Evolutionary conservation across 129 eudicot species (phyloP).

Genomic region (Artemisia tridentata): DNA sequence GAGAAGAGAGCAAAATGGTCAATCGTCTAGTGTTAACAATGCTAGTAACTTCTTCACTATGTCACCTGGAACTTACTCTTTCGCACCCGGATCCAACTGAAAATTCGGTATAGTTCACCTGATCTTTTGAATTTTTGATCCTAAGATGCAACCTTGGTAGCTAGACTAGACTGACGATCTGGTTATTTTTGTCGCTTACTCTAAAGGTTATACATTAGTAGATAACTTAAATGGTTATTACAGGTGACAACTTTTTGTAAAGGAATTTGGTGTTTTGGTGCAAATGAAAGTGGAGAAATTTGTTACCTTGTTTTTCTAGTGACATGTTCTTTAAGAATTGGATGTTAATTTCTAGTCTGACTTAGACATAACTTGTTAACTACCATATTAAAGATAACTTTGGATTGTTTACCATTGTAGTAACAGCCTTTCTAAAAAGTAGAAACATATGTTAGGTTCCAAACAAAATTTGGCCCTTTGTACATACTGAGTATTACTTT

Average conservation of each 20-base stretch:
- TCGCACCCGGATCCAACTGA: neutral
- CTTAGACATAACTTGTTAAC: too few species aligned
- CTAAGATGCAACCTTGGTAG: too few species aligned
- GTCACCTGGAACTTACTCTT: too few species aligned
- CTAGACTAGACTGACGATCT: too few species aligned
- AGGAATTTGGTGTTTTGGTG: neutral
- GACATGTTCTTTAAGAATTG: neutral
- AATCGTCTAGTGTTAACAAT: neutral
- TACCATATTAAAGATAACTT: too few species aligned
- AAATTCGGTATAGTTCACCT: neutral
- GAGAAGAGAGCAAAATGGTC: slow-evolving; percentile 29
- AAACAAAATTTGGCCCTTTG: too few species aligned
- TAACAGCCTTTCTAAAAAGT: too few species aligned
- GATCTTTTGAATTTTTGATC: too few species aligned
- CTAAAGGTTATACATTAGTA: neutral
- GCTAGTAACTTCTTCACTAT: neutral
- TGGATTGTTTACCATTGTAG: too few species aligned
- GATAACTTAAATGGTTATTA: neutral
- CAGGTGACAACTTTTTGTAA: neutral
- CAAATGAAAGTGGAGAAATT: neutral
- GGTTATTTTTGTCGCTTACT: too few species aligned
- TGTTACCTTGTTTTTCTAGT: neutral
- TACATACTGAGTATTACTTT: too few species aligned
- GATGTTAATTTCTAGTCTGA: neutral
- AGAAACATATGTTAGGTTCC: too few species aligned